phyloP scores from a whole-genome alignment of 108 stramenopile genomes.

The Pseudonitzschia delicatissima region DNA sequence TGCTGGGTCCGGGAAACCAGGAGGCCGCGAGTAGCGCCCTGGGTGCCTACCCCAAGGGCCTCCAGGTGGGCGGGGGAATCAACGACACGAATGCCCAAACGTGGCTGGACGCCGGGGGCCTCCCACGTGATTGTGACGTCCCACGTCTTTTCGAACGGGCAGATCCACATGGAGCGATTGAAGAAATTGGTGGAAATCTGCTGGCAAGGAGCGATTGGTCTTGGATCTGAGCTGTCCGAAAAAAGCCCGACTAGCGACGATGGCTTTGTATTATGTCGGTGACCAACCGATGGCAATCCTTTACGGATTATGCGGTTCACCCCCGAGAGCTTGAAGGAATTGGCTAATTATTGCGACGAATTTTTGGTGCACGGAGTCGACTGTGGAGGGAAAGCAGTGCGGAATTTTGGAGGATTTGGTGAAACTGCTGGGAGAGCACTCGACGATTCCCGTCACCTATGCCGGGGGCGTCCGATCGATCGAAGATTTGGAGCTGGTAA shows the following conservation, averaged over 20 bases:
- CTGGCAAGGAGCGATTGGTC: slow-evolving; percentile 89
- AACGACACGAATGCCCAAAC: slow-evolving; percentile 73
- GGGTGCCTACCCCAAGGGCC: slow-evolving; percentile 77
- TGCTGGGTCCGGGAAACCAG: slow-evolving; percentile 90
- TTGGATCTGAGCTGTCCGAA: slow-evolving; percentile 92
- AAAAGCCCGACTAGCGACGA: slow-evolving; percentile 36
- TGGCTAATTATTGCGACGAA: slow-evolving; percentile 89
- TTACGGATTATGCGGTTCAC: slow-evolving; percentile 77
- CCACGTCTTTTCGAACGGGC: slow-evolving; percentile 81
- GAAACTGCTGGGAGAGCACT: slow-evolving; percentile 73
- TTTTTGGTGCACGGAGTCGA: slow-evolving; percentile 98
- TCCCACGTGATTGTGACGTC: slow-evolving; percentile 98
- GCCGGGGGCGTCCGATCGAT: slow-evolving; percentile 93
- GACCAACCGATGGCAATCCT: slow-evolving; percentile 95
- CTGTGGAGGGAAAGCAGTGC: slow-evolving; percentile 93
- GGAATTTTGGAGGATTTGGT: slow-evolving; percentile 96
- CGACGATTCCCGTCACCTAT: slow-evolving; percentile 94
- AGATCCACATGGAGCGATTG: slow-evolving; percentile 79
- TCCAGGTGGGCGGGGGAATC: slow-evolving; percentile 97
- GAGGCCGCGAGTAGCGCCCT: slow-evolving; percentile 86
- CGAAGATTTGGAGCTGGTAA: slow-evolving; percentile 87
- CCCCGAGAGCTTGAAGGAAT: slow-evolving; percentile 55
- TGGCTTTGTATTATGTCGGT: slow-evolving; percentile 82
- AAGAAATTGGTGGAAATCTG: slow-evolving; percentile 54
- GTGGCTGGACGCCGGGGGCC: slow-evolving; percentile 91